A percentile compares a stretch with the other conserved stretches of the same genome.
phyloP scores from a whole-genome alignment of 1,284 basidiomycete species.

The Ceratobasidium sp. region DNA sequence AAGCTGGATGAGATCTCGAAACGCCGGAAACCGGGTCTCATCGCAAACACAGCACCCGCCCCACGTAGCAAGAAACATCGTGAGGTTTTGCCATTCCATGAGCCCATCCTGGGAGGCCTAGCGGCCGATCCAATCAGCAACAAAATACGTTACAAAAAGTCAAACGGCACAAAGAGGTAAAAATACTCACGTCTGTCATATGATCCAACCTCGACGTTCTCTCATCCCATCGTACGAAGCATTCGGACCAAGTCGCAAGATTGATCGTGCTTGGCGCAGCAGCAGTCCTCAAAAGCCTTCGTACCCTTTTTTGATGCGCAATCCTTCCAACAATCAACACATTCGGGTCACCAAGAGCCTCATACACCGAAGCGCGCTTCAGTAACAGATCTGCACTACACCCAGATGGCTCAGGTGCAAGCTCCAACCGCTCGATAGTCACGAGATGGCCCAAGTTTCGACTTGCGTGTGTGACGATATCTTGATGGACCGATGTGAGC shows the following conservation, averaged over 20 bases:
- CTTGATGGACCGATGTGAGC: constrained; percentile 69
- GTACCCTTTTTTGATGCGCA: constrained; percentile 80
- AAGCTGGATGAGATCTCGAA: constrained; percentile 65
- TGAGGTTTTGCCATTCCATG: constrained; percentile 86
- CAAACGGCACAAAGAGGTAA: not conserved
- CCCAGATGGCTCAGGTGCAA: constrained; percentile 35
- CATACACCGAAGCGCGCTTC: constrained; percentile 74
- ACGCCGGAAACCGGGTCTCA: constrained; percentile 42
- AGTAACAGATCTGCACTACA: constrained; percentile 32
- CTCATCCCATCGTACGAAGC: constrained; percentile 70
- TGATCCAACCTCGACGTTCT: constrained; percentile 40
- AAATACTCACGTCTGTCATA: constrained; percentile 23
- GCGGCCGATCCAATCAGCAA: constrained; percentile 33
- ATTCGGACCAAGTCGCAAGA: constrained; percentile 82
- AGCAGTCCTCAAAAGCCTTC: constrained; percentile 72
- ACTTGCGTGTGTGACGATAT: constrained; percentile 70
- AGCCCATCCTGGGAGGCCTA: constrained; percentile 65
- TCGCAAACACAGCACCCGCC: constrained; percentile 67
- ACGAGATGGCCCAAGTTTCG: constrained; percentile 69
- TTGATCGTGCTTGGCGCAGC: constrained; percentile 69
- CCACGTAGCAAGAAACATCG: constrained; percentile 79
- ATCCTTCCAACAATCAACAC: constrained; percentile 72
- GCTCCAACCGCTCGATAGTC: constrained; percentile 40
- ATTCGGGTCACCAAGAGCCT: constrained; percentile 76
- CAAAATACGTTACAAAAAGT: not conserved